Evolutionary conservation across 2,329 filamentous ascomycete species (phyloP).

Genomic region (Venturia carpophila): DNA sequence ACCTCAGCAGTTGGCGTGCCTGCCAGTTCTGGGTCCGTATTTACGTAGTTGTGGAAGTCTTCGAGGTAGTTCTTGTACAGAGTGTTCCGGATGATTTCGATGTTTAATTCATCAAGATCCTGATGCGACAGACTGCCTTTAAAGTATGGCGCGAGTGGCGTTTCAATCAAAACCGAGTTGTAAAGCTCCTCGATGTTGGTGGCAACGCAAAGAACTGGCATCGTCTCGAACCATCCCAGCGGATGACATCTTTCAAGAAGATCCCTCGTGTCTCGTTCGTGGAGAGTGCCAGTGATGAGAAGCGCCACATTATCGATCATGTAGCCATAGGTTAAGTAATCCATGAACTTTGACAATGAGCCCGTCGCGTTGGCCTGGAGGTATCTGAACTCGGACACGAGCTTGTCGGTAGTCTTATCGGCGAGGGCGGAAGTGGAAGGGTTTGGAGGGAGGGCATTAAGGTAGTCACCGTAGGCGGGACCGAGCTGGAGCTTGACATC

Average conservation of each 20-base stretch:
- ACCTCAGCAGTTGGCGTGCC: conserved; percentile 86
- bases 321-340: conserved; percentile 97
- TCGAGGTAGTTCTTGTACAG: conserved; percentile 99
- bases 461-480: conserved; percentile 94
- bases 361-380: conserved; percentile 89
- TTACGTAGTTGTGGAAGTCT: conserved; percentile 93
- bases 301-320: conserved; percentile 99
- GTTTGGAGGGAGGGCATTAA: conserved; percentile 86
- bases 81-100: conserved; percentile 97
- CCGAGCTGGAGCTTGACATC: conserved; percentile 97
- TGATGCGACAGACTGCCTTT: conserved; percentile 94
- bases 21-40: conserved; percentile 74
- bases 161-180: conserved; percentile 96
- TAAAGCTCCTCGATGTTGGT: conserved; percentile 99
- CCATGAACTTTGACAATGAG: conserved; percentile 88
- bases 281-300: conserved; percentile 92
- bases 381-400: conserved; percentile 95
- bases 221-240: conserved; percentile 96
- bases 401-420: conserved; percentile 92
- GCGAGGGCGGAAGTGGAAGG: conserved; percentile 93
- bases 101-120: conserved; percentile 96
- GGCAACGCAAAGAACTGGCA: conserved; percentile 94
- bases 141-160: conserved; percentile 91
- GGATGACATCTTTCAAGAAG: conserved; percentile 93
- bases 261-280: conserved; percentile 94